Evolutionary conservation across 2,329 filamentous ascomycete species (phyloP), one percentile per base, ranked within the genome.

Genomic region (Venturia carpophila): DNA sequence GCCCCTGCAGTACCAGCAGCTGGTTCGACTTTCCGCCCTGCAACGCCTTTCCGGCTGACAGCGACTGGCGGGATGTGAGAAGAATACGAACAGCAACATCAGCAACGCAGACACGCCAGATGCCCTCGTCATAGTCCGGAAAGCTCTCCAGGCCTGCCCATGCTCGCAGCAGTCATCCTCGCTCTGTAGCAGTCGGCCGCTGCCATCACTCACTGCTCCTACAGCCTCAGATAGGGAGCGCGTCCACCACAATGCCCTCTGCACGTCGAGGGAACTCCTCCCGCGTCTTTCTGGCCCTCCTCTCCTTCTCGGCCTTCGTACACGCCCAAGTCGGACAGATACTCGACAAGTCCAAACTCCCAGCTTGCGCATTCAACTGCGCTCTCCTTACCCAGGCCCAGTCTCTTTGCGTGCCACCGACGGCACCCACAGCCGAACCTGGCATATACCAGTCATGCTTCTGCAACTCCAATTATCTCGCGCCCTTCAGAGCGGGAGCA

Each of bases 401-500:
- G n/a, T 21, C 43, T 17, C 47, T 64, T 4, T 64, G 63, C 52
- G 52, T 64, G 24, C 63, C 63, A 55, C 63, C 63, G 9, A 43
- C 15, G 9, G 63, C 52, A 5, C 47, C 63, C 6, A 41, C 52
- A 13, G 42, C 37, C 11, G 42, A 41, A 24, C n/a, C 47, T 37
- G 49, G 43, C n/a, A 58, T 21, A 17, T 64, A 64, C 39, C 63
- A 64, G 52, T n/a, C 47, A 42, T 66, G 64, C 41, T 66, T 63
- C 30, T 66, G 64, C 37, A 63, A 66, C 30, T 63, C 64, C 5
- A 62, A 49, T 42, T 66, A 62, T 21, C 64, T 66, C 11, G 34
- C 56, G 5, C n/a, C 58, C 1, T 63, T 64, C 39, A 66, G 55
- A 45, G 39, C 64, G 2, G 64, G 64, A 43, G 24, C 7, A 24